phyloP scores from a whole-genome alignment of 2,329 filamentous ascomycete species.

The Aspergillus piperis region DNA sequence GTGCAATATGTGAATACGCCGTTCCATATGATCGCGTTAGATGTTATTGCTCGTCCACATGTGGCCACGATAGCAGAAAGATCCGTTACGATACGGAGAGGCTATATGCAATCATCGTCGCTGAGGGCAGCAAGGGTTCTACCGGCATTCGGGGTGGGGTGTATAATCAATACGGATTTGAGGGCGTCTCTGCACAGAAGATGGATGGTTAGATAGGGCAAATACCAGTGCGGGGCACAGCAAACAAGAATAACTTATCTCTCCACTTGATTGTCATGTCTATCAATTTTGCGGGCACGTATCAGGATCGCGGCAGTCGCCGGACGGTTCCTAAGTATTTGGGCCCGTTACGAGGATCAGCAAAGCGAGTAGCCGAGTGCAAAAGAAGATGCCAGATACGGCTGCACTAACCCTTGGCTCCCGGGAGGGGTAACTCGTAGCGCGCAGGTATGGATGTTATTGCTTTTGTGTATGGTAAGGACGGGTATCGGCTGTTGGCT shows the following conservation, averaged over 20 bases:
- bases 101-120: background rate
- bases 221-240: background rate
- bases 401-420: background rate
- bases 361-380: background rate
- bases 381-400: background rate
- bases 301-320: background rate
- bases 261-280: background rate
- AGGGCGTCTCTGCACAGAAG: background rate
- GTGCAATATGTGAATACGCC: constrained; percentile 79
- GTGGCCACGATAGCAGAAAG: background rate
- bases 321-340: background rate
- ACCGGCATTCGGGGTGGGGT: constrained; percentile 2
- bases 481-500: background rate
- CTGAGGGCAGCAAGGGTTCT: background rate
- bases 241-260: background rate
- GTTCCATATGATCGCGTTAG: constrained; percentile 78
- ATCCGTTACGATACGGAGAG: background rate
- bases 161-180: constrained; percentile 2
- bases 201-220: background rate
- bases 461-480: background rate
- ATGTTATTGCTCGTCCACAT: constrained; percentile 50
- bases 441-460: background rate
- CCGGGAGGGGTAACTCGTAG: background rate
- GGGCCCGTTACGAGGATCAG: background rate
- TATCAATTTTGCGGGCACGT: background rate